phyloP scores from a whole-genome alignment of 208 protist species.

The Wallacemonas collosoma region DNA sequence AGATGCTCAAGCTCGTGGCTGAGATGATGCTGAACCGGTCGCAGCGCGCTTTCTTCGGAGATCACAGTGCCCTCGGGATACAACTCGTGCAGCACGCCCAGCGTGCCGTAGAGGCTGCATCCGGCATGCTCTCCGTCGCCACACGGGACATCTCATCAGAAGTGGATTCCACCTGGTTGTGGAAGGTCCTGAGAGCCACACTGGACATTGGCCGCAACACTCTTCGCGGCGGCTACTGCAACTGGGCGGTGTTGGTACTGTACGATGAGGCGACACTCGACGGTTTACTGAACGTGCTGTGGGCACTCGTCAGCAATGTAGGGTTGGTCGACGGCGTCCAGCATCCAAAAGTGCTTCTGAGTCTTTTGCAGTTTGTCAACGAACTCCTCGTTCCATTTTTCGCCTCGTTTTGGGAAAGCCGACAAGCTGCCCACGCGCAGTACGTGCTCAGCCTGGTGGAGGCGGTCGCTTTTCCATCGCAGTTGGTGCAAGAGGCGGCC shows the following conservation, averaged over 20 bases:
- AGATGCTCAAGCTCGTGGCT: conserved; percentile 35
- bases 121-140: conserved; percentile 10
- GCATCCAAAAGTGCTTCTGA: conserved; percentile 44
- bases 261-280: conserved; percentile 47
- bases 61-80: conserved; percentile 24
- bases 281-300: conserved; percentile 34
- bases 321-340: conserved; percentile 25
- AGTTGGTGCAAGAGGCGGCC: conserved; percentile 3
- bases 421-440: conserved; percentile 33
- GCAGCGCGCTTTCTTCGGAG: conserved; percentile 43
- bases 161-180: conserved; percentile 34
- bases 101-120: conserved; percentile 18
- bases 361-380: conserved; percentile 32
- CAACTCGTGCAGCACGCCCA: conserved; percentile 34
- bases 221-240: conserved; percentile 62
- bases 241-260: conserved; percentile 52
- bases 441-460: conserved; percentile 50
- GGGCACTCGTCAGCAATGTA: conserved; percentile 33
- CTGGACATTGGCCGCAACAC: conserved; percentile 44
- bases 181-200: conserved; percentile 42
- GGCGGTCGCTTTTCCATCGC: conserved; percentile 35
- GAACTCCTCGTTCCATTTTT: conserved; percentile 49
- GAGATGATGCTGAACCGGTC: conserved; percentile 43
- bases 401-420: conserved; percentile 43
- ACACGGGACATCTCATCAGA: conserved; percentile 1